Percentiles rank a stretch among this genome's conserved stretches.
These are phyloP conservation scores for Tricholoma hemisulphureum DNA, from an alignment of 768 basidiomycete genomes.

Conservation along the genomic window DNA sequence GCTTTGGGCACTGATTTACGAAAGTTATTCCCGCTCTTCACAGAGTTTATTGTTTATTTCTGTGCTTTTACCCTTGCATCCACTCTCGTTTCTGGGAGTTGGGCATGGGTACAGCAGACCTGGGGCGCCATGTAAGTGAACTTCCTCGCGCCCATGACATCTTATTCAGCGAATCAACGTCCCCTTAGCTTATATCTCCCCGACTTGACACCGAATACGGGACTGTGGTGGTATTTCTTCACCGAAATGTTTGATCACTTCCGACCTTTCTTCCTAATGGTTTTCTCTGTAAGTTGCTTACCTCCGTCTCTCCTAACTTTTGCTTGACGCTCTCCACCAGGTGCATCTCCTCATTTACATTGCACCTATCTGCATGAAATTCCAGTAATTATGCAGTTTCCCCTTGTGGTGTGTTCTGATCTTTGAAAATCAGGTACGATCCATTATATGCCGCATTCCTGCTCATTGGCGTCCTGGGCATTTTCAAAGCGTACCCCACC, in stretches of 20 bases:
- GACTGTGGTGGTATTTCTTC: constrained; percentile 99
- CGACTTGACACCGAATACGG: constrained; percentile 91
- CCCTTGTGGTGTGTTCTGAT: background rate
- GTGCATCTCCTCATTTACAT: constrained; percentile 83
- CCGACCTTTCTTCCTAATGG: constrained; percentile 91
- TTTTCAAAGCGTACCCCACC: constrained; percentile 90
- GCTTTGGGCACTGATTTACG: constrained; percentile 27
- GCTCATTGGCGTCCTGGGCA: constrained; percentile 71
- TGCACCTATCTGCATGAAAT: constrained; percentile 82
- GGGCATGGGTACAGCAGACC: constrained; percentile 70
- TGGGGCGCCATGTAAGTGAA: constrained; percentile 79
- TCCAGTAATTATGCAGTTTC: constrained; percentile 54
- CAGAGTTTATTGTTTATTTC: constrained; percentile 54
- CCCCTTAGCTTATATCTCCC: constrained; percentile 68
- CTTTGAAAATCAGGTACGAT: constrained; percentile 59
- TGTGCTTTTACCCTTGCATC: constrained; percentile 47
- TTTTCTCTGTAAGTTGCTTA: constrained; percentile 71
- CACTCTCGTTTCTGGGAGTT: constrained; percentile 57
- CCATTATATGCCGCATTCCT: constrained; percentile 78
- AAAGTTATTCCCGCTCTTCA: constrained; percentile 36
- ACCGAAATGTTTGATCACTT: constrained; percentile 99
- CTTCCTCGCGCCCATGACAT: background rate
- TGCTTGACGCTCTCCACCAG: constrained; percentile 33
- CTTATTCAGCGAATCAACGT: constrained; percentile 4
- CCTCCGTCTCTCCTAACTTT: background rate